phyloP scores from a whole-genome alignment of 495 filamentous ascomycete species.

The Penicillium waksmanii region DNA sequence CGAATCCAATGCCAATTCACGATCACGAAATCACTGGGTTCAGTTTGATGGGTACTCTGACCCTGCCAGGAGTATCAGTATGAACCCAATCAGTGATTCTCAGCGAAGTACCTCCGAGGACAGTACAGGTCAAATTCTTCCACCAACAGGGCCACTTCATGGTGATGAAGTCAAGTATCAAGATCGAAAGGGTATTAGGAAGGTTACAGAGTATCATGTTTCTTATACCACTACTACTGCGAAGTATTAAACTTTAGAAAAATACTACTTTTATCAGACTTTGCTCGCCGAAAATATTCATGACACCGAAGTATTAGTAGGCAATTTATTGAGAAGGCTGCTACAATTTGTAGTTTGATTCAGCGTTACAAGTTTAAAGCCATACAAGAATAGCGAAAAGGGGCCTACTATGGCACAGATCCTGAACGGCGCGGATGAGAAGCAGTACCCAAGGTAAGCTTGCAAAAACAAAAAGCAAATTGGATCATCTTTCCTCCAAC shows the following conservation, averaged over 20 bases:
- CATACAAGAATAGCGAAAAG: no score
- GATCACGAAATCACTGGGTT: not conserved
- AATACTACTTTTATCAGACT: not conserved
- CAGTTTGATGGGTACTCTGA: not conserved
- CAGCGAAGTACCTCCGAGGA: not conserved
- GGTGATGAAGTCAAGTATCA: not conserved
- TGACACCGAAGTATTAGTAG: no score
- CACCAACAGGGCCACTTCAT: not conserved
- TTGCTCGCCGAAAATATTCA: no score
- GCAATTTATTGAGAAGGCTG: no score
- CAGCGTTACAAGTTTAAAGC: no score
- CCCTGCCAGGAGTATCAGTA: not conserved
- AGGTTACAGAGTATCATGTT: conserved; percentile 1
- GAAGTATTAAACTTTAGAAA: not conserved
- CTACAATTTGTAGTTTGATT: no score
- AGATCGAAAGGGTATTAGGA: not conserved
- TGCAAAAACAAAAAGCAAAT: no score
- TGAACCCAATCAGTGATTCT: not conserved
- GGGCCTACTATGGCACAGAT: no score
- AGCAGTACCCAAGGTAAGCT: no score
- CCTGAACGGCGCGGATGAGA: no score
- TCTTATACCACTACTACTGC: not conserved
- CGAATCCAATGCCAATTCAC: not conserved
- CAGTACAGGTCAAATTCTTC: not conserved
- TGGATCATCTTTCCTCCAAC: no score